Evolutionary conservation across 2,329 filamentous ascomycete species (phyloP).

Genomic region (Diaporthe ilicicola): DNA sequence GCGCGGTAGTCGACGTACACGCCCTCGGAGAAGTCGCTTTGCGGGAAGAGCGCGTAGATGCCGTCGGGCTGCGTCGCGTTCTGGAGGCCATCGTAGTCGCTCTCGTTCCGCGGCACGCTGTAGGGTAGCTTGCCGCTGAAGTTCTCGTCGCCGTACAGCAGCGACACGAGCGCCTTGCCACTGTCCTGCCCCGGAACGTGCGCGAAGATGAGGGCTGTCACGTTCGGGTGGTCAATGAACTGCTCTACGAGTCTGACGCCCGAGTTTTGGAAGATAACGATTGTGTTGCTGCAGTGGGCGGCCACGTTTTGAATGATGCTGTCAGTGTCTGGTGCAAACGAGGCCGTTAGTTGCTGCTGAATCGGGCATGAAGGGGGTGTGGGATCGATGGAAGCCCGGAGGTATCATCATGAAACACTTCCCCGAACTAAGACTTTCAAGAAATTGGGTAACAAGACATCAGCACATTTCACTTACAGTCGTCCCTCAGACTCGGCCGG

Average conservation of each 20-base stretch:
- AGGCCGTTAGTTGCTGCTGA: not conserved
- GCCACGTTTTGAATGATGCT: constrained; percentile 65
- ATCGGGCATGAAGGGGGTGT: too few relatives aligned
- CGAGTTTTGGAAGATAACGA: constrained; percentile 73
- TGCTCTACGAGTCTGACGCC: constrained; percentile 66
- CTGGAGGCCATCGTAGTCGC: constrained; percentile 61
- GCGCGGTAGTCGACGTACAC: constrained; percentile 62
- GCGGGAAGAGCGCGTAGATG: constrained; percentile 58
- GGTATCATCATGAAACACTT: not conserved
- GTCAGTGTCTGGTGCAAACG: constrained; percentile 53
- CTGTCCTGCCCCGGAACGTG: constrained; percentile 71
- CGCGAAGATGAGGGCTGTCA: constrained; percentile 69
- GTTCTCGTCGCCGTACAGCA: constrained; percentile 66
- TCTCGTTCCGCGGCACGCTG: constrained; percentile 63
- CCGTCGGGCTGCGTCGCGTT: constrained; percentile 53
- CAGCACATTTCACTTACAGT: constrained; percentile 44
- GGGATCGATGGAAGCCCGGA: too few relatives aligned
- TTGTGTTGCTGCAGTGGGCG: constrained; percentile 65
- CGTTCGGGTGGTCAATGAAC: constrained; percentile 69
- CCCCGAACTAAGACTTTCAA: not conserved
- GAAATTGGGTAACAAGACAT: not conserved
- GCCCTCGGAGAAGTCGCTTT: constrained; percentile 59
- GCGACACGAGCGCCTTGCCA: constrained; percentile 60
- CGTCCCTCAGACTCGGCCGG: constrained; percentile 69
- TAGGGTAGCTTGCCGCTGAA: constrained; percentile 68